Evolutionary conservation across 495 filamentous ascomycete species (phyloP), one percentile per base, ranked within the genome.

Genomic region (Penicillium psychrofluorescens): DNA sequence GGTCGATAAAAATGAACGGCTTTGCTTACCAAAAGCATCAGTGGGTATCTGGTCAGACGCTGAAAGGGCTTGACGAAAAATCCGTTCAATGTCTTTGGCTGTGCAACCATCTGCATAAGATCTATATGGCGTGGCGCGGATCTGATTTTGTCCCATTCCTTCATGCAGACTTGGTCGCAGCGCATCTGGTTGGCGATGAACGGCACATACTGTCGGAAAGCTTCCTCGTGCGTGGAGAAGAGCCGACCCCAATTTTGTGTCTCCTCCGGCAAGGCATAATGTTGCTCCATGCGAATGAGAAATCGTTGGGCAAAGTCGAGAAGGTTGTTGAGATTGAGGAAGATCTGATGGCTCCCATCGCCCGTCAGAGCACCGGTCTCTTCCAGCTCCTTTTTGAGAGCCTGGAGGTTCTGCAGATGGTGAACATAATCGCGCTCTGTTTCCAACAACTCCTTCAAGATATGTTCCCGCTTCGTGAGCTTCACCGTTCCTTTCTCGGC

Each of bases 381-480:
- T 55, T 96, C 88, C 29, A 97, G 69, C 22, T 81, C 79, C 54
- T 88, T 92, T 71, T 96, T 96, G 45, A 97, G 78, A 40, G 90
- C 84, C 56, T 97, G 90, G 12, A 98, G 64, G 49, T 90, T 90
- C 57, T 97, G 91, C 27, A 98, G 72, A 68, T 97, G 90, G 55
- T 97, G 91, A n/a, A 97, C 94, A 50, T 98, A 98, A 59, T 95
- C 94, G 34, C 92, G 83, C 61, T 98, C 92, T 5, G 91, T 97
- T 52, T 87, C 86, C 37, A 98, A 80, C 37, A 98, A 66, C 59
- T 98, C 92, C 51, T 85, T 79, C 29, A 98, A 78, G 46, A 97
- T 84, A 54, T 95, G 83, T 44, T 95, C 83, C 34, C 88, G 75
- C 56, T 89, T 88, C 40, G 86, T 92, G 53, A 88, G 63, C 43